Base-by-base conservation (phyloP, 2,329 filamentous ascomycete species). In the Aureobasidium musti region DNA sequence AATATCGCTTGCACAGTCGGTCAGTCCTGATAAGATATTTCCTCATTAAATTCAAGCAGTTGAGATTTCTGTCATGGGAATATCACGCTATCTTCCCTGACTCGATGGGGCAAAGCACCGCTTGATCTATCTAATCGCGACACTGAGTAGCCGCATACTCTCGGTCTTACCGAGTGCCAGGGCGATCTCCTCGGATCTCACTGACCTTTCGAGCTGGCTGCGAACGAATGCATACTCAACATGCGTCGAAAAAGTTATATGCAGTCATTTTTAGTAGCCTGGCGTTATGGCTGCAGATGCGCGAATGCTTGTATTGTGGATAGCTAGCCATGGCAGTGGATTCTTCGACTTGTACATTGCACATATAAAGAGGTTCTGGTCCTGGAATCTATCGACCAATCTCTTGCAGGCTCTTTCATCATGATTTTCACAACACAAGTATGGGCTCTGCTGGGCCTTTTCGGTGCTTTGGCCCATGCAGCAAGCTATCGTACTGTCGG, bases 401-500 rank as follows among this genome's bases (percentile, higher is more conserved):
- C 1, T 50, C 26, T 7, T n/a, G 26, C 26, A 50, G 6, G 26
- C 26, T 28, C 47, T 30, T 33, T 11, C 6, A 50, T 30, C 47
- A 54, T 54, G 50, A 37, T n/a, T 37, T 7, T 37, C 11, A 14
- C 19, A 23, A 54, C 11, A 54, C 30, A 35, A 33, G 3, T 37
- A 6, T 37, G 30, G 10, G 26, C 47, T 50, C 47, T 50, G 1
- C 19, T 50, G 4, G 17, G 23, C 8, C 21, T 43, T 17, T 43
- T 8, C 37, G n/a, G 21, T 19, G 53, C 21, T 19, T 43, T 39
- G 21, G 3, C 26, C n/a, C 47, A 43, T 11, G 53, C 35, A 7
- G 56, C 67, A 10, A 65, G 68, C 10, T 69, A 68, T 37, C 60
- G 68, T n/a, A 69, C 68, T 50, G 65, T 68, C 2, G 68, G 68